Conservation (phyloP, 2,329 filamentous ascomycete species). For the Colletotrichum cordylinicola region DNA sequence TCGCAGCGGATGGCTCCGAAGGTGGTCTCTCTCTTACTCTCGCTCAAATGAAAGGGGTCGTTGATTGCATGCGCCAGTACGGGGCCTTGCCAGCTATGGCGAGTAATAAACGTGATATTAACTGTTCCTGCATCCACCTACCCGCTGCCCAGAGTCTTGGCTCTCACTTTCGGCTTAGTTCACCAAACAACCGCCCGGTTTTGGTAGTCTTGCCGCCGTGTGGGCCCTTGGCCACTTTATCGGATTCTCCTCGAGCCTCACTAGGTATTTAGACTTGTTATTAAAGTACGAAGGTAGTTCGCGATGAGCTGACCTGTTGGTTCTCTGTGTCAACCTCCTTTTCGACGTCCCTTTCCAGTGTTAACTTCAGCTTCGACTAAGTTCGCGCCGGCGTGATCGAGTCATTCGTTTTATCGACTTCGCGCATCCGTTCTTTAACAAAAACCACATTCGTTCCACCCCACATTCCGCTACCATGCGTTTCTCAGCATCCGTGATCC, state of each 20-base stretch:
- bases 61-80: not conserved
- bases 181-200: not conserved
- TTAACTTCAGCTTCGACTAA: not conserved
- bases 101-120: not conserved
- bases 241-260: not conserved
- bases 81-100: not conserved
- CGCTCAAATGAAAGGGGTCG: not conserved
- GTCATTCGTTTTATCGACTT: not conserved
- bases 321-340: not conserved
- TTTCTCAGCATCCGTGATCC: conserved; percentile 40
- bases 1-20: not conserved
- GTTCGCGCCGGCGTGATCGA: not conserved
- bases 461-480: not conserved
- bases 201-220: not conserved
- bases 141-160: not conserved
- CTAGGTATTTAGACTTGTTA: not conserved
- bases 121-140: not conserved
- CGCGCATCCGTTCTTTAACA: conserved; percentile 1
- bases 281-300: not conserved
- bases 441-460: not conserved
- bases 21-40: not conserved
- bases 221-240: not conserved
- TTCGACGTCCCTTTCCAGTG: not conserved
- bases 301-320: not conserved
- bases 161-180: not conserved